These are phyloP conservation scores for Pseudomonodictys pantanalensis DNA, from an alignment of 495 filamentous ascomycete species.

Conservation along the genomic window DNA sequence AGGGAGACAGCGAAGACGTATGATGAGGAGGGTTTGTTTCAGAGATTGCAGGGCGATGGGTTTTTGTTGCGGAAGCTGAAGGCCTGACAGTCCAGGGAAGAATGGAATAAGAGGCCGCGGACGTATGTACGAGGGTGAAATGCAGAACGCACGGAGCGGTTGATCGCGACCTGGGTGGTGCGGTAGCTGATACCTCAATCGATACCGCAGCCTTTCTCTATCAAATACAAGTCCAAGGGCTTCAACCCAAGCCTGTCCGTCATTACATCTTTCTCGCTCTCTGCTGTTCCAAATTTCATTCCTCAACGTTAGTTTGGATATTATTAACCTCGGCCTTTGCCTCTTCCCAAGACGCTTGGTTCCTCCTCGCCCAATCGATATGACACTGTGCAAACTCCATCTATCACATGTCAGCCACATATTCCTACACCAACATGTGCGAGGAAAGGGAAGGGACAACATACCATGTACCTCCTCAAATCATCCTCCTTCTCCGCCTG, in stretches of 20 bases:
- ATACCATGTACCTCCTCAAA: constrained; percentile 90
- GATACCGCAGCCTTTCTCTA: too few relatives aligned
- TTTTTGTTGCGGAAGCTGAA: constrained; percentile 11
- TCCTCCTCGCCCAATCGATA: constrained; percentile 98
- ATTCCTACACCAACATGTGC: neutral
- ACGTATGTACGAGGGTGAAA: too few relatives aligned
- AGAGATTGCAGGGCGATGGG: constrained; percentile 13
- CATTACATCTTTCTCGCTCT: too few relatives aligned
- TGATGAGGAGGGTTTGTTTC: constrained; percentile 3
- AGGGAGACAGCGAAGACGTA: constrained; percentile 2
- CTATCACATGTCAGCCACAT: constrained; percentile 46
- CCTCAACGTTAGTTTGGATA: constrained; percentile 51
- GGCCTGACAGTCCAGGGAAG: too few relatives aligned
- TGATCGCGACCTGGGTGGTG: too few relatives aligned
- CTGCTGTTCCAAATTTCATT: too few relatives aligned
- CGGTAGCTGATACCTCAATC: too few relatives aligned
- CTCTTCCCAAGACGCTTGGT: constrained; percentile 93
- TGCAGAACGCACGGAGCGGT: too few relatives aligned
- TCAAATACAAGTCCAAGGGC: too few relatives aligned
- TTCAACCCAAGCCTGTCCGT: too few relatives aligned
- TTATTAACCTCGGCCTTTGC: constrained; percentile 89
- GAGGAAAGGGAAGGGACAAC: constrained; percentile 39
- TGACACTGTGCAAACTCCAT: constrained; percentile 91
- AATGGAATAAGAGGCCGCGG: too few relatives aligned
- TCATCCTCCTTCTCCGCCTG: constrained; percentile 93